A percentile compares a stretch with the other conserved stretches of the same genome.
These are phyloP conservation scores for Ceratobasidium sp. DNA, from an alignment of 1,284 basidiomycete genomes.

Conservation along the genomic window DNA sequence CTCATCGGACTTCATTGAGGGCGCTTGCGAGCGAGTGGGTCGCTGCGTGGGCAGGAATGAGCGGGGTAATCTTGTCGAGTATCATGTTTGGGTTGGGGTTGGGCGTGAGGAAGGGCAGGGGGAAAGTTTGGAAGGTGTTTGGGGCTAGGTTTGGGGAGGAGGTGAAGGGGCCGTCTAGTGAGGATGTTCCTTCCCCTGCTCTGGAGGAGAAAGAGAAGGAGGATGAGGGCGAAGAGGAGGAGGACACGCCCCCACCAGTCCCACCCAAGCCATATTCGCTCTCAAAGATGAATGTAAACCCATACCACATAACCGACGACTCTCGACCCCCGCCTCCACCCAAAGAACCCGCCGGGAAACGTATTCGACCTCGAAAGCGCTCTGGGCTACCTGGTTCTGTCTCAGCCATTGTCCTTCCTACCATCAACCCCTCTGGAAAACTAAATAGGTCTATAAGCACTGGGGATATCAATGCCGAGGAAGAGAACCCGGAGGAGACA, in stretches of 20 bases:
- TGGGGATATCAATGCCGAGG: not conserved
- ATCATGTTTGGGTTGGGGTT: conserved; percentile 37
- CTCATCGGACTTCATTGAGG: conserved; percentile 20
- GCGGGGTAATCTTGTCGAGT: conserved; percentile 21
- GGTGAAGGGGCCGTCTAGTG: not conserved
- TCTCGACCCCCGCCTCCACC: conserved; percentile 21
- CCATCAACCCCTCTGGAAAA: conserved; percentile 3
- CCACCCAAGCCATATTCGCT: conserved; percentile 33
- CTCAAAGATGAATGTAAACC: conserved; percentile 19
- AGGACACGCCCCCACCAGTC: conserved; percentile 30
- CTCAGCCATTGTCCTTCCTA: conserved; percentile 4
- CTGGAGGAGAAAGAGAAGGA: conserved; percentile 1
- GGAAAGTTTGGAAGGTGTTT: not conserved
- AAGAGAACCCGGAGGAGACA: conserved; percentile 10
- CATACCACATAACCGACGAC: conserved; percentile 16
- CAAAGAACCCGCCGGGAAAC: conserved; percentile 15
- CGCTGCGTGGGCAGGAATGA: conserved; percentile 34
- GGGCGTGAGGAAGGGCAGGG: conserved; percentile 12
- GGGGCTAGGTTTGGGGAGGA: not conserved
- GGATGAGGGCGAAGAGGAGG: not conserved
- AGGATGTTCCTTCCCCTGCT: not conserved
- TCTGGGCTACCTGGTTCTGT: conserved; percentile 10
- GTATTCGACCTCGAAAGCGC: not conserved
- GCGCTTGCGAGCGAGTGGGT: conserved; percentile 26
- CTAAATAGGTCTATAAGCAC: conserved; percentile 3